These are phyloP conservation scores for Castanopsis chinensis DNA, from an alignment of 306 rosid genomes.

Conservation along the genomic window DNA sequence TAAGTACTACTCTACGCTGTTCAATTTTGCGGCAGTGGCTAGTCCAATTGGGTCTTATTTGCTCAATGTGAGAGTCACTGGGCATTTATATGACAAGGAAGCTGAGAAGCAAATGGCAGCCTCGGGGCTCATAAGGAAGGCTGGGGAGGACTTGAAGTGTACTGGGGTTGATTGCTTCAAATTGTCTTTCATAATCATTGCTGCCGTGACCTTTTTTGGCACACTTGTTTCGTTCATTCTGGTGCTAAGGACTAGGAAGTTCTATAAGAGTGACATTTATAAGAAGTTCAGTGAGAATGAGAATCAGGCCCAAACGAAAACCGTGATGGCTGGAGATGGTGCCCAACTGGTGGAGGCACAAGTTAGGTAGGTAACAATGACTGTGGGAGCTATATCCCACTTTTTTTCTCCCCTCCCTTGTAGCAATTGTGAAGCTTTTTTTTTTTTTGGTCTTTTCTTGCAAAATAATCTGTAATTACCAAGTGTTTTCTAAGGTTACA, in stretches of 20 bases:
- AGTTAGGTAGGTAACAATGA: too few species aligned
- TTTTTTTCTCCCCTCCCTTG: too few species aligned
- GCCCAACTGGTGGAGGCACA: too few species aligned
- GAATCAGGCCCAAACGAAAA: not conserved
- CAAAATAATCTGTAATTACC: too few species aligned
- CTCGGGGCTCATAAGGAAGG: not conserved
- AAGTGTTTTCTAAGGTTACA: too few species aligned
- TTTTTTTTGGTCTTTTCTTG: too few species aligned
- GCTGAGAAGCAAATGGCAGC: conserved; percentile 26
- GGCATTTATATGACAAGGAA: conserved; percentile 44
- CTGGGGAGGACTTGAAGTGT: conserved; percentile 33
- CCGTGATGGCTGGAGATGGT: conserved; percentile 9
- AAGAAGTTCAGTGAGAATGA: conserved; percentile 35
- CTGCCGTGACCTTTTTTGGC: conserved; percentile 32
- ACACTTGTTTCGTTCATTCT: conserved; percentile 32
- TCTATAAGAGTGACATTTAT: conserved; percentile 45
- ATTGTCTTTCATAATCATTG: conserved; percentile 39
- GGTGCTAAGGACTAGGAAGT: conserved; percentile 21
- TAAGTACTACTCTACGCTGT: conserved; percentile 73
- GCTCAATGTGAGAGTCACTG: conserved; percentile 41
- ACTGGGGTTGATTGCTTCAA: conserved; percentile 33
- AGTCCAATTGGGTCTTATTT: conserved; percentile 57
- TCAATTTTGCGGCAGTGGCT: conserved; percentile 65
- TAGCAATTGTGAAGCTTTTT: too few species aligned
- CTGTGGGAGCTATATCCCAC: too few species aligned